These are phyloP conservation scores for Arachnopeziza araneosa DNA, from an alignment of 2,329 filamentous ascomycete genomes.

Conservation along the genomic window DNA sequence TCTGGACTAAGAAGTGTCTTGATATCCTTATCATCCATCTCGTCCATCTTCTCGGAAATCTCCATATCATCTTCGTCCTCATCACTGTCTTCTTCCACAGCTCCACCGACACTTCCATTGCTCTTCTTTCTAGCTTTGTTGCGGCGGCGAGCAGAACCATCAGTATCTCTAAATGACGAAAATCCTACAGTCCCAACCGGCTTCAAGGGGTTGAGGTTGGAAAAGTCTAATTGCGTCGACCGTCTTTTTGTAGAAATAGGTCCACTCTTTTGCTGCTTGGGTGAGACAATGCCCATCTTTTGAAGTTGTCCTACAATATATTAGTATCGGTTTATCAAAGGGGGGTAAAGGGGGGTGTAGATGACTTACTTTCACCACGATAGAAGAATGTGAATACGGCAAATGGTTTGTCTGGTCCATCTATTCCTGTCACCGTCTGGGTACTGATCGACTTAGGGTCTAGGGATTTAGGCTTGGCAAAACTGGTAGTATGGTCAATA, in stretches of 20 bases:
- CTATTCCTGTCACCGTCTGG: conserved; percentile 97
- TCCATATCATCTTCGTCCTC: conserved; percentile 65
- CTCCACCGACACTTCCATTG: conserved; percentile 48
- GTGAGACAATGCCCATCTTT: conserved; percentile 86
- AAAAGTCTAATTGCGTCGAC: conserved; percentile 79
- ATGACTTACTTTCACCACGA: conserved; percentile 77
- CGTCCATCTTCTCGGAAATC: conserved; percentile 59
- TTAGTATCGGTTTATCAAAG: conserved; percentile 13
- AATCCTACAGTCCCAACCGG: conserved; percentile 86
- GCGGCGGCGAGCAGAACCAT: conserved; percentile 47
- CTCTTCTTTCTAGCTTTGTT: conserved; percentile 58
- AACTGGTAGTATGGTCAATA: conserved; percentile 94
- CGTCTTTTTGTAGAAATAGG: conserved; percentile 66
- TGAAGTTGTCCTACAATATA: conserved; percentile 70
- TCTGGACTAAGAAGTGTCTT: conserved; percentile 60
- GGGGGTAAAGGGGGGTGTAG: background rate
- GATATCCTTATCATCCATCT: conserved; percentile 56
- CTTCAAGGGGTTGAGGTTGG: conserved; percentile 77
- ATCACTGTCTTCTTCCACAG: conserved; percentile 68
- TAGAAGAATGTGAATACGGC: conserved; percentile 98
- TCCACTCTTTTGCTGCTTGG: conserved; percentile 59
- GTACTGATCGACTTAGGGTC: conserved; percentile 98
- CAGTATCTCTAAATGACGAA: conserved; percentile 74
- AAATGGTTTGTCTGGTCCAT: conserved; percentile 92
- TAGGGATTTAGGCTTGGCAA: conserved; percentile 91